phyloP scores from a whole-genome alignment of 2,329 filamentous ascomycete species.

The Tolypocladium amazonense region DNA sequence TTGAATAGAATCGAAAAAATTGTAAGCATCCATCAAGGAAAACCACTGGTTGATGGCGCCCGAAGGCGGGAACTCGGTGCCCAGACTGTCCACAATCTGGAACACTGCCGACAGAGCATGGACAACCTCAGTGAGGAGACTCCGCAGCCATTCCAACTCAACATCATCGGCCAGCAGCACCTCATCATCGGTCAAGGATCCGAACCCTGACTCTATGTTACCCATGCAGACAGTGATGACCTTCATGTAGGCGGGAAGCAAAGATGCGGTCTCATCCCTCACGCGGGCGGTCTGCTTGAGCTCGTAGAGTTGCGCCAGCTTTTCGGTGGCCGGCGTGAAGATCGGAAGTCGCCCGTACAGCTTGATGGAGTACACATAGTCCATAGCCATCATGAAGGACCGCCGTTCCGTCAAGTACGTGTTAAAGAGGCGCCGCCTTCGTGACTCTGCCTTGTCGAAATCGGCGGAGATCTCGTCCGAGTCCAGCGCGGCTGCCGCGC shows the following conservation, averaged over 20 bases:
- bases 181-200: conserved; percentile 37
- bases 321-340: conserved; percentile 13
- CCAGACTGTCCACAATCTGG: conserved; percentile 53
- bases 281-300: conserved; percentile 14
- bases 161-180: conserved; percentile 40
- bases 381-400: conserved; percentile 54
- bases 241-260: conserved; percentile 38
- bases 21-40: conserved; percentile 53
- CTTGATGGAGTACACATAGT: conserved; percentile 40
- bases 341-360: conserved; percentile 29
- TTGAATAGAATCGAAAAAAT: conserved; percentile 57
- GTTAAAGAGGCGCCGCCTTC: conserved; percentile 57
- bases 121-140: conserved; percentile 57
- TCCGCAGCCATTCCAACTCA: conserved; percentile 49
- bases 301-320: conserved; percentile 19
- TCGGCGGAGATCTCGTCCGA: conserved; percentile 43
- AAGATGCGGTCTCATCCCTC: conserved; percentile 28
- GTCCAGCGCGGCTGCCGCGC: conserved; percentile 33
- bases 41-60: conserved; percentile 62
- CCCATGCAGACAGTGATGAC: conserved; percentile 37
- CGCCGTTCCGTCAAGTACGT: conserved; percentile 64
- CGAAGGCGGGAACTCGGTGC: conserved; percentile 43
- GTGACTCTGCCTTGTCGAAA: conserved; percentile 52
- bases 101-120: conserved; percentile 67
- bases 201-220: conserved; percentile 37